phyloP scores from a whole-genome alignment of 2,329 filamentous ascomycete species.

The Bimuria novae-zelandiae region DNA sequence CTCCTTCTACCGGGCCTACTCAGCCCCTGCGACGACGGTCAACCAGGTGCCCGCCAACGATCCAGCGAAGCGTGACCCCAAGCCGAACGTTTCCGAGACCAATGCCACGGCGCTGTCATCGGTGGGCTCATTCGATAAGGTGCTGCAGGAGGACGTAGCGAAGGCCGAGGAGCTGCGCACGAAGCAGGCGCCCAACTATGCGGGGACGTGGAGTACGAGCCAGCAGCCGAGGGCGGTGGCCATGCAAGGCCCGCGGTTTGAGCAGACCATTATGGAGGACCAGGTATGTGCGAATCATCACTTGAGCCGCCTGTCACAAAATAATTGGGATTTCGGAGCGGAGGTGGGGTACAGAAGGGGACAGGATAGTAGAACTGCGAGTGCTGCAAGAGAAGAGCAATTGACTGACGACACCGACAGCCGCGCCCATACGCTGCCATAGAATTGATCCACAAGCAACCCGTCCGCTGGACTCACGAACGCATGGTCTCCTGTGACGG shows the following conservation, averaged over 20 bases:
- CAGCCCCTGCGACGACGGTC: conserved; percentile 27
- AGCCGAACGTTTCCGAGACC: conserved; percentile 62
- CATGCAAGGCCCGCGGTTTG: conserved; percentile 93
- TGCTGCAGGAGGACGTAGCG: conserved; percentile 60
- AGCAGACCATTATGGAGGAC: conserved; percentile 90
- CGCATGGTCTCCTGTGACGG: conserved; percentile 86
- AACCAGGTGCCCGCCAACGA: conserved; percentile 74
- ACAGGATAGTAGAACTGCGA: neutral
- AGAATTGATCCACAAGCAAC: conserved; percentile 93
- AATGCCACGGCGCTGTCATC: conserved; percentile 62
- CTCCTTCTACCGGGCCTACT: conserved; percentile 30
- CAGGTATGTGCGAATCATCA: conserved; percentile 68
- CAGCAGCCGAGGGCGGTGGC: conserved; percentile 80
- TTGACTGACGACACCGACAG: conserved; percentile 55
- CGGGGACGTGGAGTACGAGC: conserved; percentile 79
- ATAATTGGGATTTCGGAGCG: conserved; percentile 1
- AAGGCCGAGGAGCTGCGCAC: conserved; percentile 60
- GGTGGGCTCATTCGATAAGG: conserved; percentile 55
- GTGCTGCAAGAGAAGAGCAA: neutral
- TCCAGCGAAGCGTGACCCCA: conserved; percentile 56
- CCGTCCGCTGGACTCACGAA: conserved; percentile 87
- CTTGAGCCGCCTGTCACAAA: neutral
- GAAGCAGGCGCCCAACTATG: conserved; percentile 85
- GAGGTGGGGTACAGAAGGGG: neutral
- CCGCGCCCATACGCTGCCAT: conserved; percentile 89